Base-by-base conservation (phyloP, 2,329 filamentous ascomycete species). In the Fusarium sambucinum region DNA sequence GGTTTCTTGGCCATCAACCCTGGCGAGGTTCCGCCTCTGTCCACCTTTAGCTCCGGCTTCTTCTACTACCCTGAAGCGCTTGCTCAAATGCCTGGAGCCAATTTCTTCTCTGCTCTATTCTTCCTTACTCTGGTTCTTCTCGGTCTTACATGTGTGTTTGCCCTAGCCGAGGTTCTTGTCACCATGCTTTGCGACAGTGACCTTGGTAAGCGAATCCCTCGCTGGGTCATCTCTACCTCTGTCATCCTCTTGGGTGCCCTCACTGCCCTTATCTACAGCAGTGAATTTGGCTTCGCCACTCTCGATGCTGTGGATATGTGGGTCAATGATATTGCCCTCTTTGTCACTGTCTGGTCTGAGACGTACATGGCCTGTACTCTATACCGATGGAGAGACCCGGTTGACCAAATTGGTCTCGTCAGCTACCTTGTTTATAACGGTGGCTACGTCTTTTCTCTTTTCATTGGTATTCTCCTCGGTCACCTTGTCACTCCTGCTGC, bases 111-210 rank as follows among this genome's bases (percentile, higher is more conserved):
- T 0, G 76, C 85, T 0, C 74, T 86, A 0, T 79, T 87, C 12
- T 87, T 88, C 68, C 80, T 87, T 19, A 87, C 85, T 0, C 69
- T 87, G 4, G 80, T 85, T 1, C 80, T 87, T 0, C 80, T 87
- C 1, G 85, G 85, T 0, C 83, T 87, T 44, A 85, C 81, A 29
- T 87, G 54, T 5, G 67, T 63, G 0, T 70, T 70, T 47, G 67
- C 66, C 1, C 37, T 70, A 1, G n/a, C 58, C 0, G 67, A 70
- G 10, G 55, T 61, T 2, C 44, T 83, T 0, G 83, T 83, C 14
- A 87, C 85, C 0, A 27, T 68, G 3, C 12, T 68, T 5, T 68
- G 65, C 1, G 65, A 68, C 8, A 79, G 80, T 0, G 80, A 72
- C 19, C 62, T 70, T 10, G 74, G 84, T 0, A 64, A 80, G 9